These are phyloP conservation scores for Fusarium stilboides DNA, from an alignment of 2,329 filamentous ascomycete species.

Conservation along the genomic window DNA sequence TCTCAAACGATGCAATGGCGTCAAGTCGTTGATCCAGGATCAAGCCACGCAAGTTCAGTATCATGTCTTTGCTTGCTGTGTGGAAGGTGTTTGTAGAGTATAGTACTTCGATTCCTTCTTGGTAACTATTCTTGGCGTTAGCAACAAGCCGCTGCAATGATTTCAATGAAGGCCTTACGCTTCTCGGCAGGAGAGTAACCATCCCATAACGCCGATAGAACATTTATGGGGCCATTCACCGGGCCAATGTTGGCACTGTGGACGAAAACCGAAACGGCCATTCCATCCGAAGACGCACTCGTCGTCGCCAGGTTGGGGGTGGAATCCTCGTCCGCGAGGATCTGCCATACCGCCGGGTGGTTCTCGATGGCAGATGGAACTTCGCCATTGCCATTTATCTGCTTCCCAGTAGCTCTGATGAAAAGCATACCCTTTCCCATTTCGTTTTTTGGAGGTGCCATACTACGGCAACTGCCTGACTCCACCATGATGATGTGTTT, in stretches of 20 bases:
- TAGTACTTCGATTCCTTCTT: constrained; percentile 51
- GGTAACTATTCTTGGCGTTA: constrained; percentile 41
- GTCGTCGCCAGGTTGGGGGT: constrained; percentile 26
- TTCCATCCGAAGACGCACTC: constrained; percentile 27
- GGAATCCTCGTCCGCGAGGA: not conserved
- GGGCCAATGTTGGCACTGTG: constrained; percentile 44
- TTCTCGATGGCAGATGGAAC: constrained; percentile 49
- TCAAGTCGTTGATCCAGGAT: constrained; percentile 44
- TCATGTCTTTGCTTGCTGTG: constrained; percentile 37
- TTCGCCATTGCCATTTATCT: constrained; percentile 48
- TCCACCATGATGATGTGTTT: not conserved
- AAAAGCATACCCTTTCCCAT: too few species aligned
- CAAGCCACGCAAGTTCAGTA: constrained; percentile 33
- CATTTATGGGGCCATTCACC: constrained; percentile 38
- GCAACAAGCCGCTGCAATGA: too few species aligned
- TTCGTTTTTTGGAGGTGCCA: not conserved
- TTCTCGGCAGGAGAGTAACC: constrained; percentile 52
- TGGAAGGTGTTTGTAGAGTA: constrained; percentile 52
- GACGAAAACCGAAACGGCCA: not conserved
- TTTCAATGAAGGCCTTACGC: constrained; percentile 34
- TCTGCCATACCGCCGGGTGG: not conserved
- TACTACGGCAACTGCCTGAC: constrained; percentile 8
- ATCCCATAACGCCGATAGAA: constrained; percentile 51
- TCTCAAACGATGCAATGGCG: constrained; percentile 44
- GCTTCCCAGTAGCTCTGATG: too few species aligned